These are phyloP conservation scores for Metrosideros polymorpha DNA, from an alignment of 441 rosid species.

Conservation along the genomic window DNA sequence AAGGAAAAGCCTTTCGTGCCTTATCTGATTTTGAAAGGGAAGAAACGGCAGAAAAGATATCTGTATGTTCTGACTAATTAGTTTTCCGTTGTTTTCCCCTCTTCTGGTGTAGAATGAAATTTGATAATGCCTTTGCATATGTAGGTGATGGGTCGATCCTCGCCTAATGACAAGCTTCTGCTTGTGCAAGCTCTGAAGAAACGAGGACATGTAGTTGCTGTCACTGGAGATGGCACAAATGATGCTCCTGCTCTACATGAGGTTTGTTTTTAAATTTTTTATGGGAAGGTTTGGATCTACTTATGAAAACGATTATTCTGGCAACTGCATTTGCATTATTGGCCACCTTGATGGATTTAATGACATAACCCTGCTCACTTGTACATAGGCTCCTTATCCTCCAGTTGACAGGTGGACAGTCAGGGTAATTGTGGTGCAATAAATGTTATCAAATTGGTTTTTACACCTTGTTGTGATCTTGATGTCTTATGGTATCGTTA, in stretches of 20 bases:
- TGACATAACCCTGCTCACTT: neutral
- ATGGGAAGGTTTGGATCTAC: neutral
- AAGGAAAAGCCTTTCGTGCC: constrained; percentile 73
- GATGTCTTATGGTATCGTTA: neutral
- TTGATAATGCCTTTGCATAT: neutral
- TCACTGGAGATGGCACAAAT: constrained; percentile 97
- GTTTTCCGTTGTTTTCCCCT: neutral
- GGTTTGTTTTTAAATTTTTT: constrained; percentile 22
- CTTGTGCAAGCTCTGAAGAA: constrained; percentile 84
- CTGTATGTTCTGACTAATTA: constrained; percentile 27
- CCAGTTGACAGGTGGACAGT: neutral
- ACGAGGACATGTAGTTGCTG: constrained; percentile 89
- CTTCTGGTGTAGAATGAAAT: neutral
- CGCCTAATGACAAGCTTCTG: constrained; percentile 97
- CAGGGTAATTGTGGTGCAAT: neutral
- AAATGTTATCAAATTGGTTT: neutral
- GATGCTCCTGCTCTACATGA: constrained; percentile 99
- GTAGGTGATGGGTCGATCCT: constrained; percentile 98
- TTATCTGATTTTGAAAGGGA: constrained; percentile 52
- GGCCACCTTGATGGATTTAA: neutral
- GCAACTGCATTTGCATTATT: neutral
- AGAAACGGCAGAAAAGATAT: constrained; percentile 60
- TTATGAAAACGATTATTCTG: neutral
- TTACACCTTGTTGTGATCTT: neutral
- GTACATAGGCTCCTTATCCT: neutral